Conservation (phyloP, 805 yeast genomes). For the Spathaspora passalidarum region DNA sequence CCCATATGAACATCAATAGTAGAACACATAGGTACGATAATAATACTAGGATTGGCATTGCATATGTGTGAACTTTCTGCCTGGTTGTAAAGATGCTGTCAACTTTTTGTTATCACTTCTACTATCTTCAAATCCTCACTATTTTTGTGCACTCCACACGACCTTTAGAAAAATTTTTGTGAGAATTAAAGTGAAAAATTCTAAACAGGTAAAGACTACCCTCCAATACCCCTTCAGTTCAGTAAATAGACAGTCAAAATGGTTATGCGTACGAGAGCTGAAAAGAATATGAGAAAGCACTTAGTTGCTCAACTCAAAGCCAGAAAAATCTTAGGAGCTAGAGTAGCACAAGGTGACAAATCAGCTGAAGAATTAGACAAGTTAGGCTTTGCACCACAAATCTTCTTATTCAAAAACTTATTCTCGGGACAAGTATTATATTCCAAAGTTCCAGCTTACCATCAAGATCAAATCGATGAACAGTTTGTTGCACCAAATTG, state of each 20-base stretch:
- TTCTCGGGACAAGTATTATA: slow-evolving; percentile 89
- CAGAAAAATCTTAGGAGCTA: slow-evolving; percentile 40
- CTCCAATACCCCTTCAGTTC: too few species aligned
- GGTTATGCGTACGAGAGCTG: slow-evolving; percentile 36
- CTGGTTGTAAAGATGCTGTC: too few species aligned
- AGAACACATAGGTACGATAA: slow-evolving; percentile 4
- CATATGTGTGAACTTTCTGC: too few species aligned
- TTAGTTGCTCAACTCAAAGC: slow-evolving; percentile 44
- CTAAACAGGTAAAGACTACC: not conserved
- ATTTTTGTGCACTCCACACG: too few species aligned
- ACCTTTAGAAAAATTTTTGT: too few species aligned
- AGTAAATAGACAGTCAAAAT: slow-evolving; percentile 16
- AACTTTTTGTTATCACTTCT: too few species aligned
- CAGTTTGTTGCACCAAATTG: slow-evolving; percentile 84
- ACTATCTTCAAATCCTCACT: too few species aligned
- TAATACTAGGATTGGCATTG: slow-evolving; percentile 6
- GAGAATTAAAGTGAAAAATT: not conserved
- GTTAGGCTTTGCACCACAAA: slow-evolving; percentile 76
- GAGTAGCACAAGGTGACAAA: slow-evolving; percentile 36
- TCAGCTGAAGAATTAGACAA: slow-evolving; percentile 28
- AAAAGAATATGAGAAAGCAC: slow-evolving; percentile 46
- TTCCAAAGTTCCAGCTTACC: slow-evolving; percentile 74
- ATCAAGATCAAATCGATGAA: slow-evolving; percentile 56
- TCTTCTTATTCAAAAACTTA: slow-evolving; percentile 76
- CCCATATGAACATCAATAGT: slow-evolving; percentile 7